Conservation (phyloP, 176 grass and related monocot species). For the Oryza meridionalis region DNA sequence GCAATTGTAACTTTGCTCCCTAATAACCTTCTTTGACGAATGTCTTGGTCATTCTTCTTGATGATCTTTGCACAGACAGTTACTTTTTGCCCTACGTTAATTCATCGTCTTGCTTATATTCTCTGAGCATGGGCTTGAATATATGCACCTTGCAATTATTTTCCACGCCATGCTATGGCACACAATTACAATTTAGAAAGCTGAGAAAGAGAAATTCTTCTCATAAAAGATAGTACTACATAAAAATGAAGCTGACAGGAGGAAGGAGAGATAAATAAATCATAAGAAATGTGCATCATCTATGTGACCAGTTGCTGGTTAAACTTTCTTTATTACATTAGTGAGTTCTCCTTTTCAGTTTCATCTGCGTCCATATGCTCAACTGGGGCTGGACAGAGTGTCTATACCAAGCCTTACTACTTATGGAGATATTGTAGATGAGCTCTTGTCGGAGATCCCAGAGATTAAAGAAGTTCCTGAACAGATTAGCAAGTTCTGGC, state of each 20-base stretch:
- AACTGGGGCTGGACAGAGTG: slow-evolving; percentile 83
- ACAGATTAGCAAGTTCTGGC: slow-evolving; percentile 65
- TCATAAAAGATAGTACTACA: background rate
- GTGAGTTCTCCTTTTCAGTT: slow-evolving; percentile 61
- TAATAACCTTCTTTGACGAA: background rate
- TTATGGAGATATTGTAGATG: slow-evolving; percentile 72
- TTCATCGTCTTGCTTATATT: background rate
- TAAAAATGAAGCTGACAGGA: slow-evolving; percentile 12
- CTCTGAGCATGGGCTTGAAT: background rate
- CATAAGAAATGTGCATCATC: slow-evolving; percentile 2
- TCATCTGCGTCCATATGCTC: slow-evolving; percentile 82
- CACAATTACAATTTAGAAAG: background rate
- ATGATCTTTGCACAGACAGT: background rate
- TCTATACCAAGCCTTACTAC: slow-evolving; percentile 62
- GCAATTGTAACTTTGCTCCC: background rate
- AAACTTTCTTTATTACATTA: slow-evolving; percentile 26
- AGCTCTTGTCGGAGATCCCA: slow-evolving; percentile 81
- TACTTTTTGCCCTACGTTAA: background rate
- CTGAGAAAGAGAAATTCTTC: background rate
- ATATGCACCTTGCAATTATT: background rate
- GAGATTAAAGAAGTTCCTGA: slow-evolving; percentile 76
- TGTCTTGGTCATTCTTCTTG: slow-evolving; percentile 12
- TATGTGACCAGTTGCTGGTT: slow-evolving; percentile 23
- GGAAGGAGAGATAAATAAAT: background rate
- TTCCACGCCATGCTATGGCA: background rate